Evolutionary conservation across 1,139 yeast species (phyloP).

Genomic region (Saccharomycopsis crataegensis): DNA sequence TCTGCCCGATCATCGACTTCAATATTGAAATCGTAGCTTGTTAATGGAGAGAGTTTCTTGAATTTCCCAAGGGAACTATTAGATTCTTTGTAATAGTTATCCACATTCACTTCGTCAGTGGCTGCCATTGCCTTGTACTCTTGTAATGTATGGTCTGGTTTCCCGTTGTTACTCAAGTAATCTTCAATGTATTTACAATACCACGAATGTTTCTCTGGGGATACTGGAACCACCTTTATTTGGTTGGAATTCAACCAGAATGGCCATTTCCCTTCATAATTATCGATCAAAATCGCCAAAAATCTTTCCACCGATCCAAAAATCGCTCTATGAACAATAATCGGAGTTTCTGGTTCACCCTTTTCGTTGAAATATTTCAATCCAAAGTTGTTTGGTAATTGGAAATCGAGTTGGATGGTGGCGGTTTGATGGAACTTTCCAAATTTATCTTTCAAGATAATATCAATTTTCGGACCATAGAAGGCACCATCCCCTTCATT

Average conservation of each 20-base stretch:
- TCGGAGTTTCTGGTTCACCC: conserved; percentile 53
- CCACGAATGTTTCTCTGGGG: conserved; percentile 41
- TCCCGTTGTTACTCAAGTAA: conserved; percentile 26
- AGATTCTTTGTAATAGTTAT: not conserved
- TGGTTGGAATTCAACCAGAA: conserved; percentile 97
- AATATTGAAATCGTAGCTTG: conserved; percentile 53
- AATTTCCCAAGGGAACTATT: conserved; percentile 19
- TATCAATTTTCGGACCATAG: conserved; percentile 94
- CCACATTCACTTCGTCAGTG: not conserved
- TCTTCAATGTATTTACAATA: conserved; percentile 47
- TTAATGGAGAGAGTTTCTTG: conserved; percentile 40
- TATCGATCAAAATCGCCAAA: conserved; percentile 84
- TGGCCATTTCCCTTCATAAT: conserved; percentile 94
- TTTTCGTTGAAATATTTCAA: conserved; percentile 44
- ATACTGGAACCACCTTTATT: conserved; percentile 78
- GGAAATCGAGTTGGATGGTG: conserved; percentile 92
- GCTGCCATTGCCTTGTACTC: conserved; percentile 24
- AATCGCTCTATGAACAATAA: conserved; percentile 91
- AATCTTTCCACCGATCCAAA: conserved; percentile 93
- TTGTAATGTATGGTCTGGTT: conserved; percentile 35
- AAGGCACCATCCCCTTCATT: conserved; percentile 97
- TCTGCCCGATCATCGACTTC: conserved; percentile 72
- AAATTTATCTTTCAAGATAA: conserved; percentile 74
- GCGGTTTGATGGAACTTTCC: conserved; percentile 91
- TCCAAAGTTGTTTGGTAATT: conserved; percentile 79